Evolutionary conservation across 2,329 filamentous ascomycete genomes (phyloP), one percentile per base, ranked within the genome.

Genomic region (Alternaria sp.): DNA sequence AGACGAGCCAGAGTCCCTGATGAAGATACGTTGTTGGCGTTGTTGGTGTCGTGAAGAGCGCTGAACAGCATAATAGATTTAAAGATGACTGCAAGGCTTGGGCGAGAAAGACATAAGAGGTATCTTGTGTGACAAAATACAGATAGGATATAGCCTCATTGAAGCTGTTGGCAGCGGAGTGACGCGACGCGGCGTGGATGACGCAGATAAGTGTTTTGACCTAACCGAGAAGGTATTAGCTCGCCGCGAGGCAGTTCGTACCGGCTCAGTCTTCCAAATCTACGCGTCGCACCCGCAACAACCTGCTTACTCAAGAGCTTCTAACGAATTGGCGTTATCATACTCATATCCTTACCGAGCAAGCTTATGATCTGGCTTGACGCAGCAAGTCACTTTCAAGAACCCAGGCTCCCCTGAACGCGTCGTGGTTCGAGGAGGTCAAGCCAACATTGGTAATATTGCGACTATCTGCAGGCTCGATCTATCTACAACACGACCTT

Each of bases 401-500:
- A n/a, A n/a, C n/a, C n/a, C n/a, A n/a, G n/a, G n/a, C 37, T 41
- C 7, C 21, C 21, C 20, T 8, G 8, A 11, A 30, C 26, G n/a
- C 10, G 20, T 2, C 1, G 11, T 51, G 6, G 47, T 51, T 6
- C 47, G 18, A 51, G 2, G 23, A 51, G 12, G 7, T 51, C 25
- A 14, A 30, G 18, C 8, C 1, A 23, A 51, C 20, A 14, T 37
- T 37, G 12, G 6, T 51, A 5, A 9, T 37, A 37, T 51, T 51
- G 18, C 14, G 14, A 12, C 28, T 33, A 33, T 33, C 6, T 14
- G 28, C 28, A 37, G 20, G 3, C 6, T 23, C 20, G 11, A 5
- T 2, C 15, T 21, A 53, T 53, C 20, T 67, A 71, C 9, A 70
- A 60, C 23, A 71, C 57, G 44, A 87, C 82, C 78, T 86, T 80